Evolutionary conservation across 768 basidiomycete species (phyloP).

Genomic region (Pleurotus pulmonarius): DNA sequence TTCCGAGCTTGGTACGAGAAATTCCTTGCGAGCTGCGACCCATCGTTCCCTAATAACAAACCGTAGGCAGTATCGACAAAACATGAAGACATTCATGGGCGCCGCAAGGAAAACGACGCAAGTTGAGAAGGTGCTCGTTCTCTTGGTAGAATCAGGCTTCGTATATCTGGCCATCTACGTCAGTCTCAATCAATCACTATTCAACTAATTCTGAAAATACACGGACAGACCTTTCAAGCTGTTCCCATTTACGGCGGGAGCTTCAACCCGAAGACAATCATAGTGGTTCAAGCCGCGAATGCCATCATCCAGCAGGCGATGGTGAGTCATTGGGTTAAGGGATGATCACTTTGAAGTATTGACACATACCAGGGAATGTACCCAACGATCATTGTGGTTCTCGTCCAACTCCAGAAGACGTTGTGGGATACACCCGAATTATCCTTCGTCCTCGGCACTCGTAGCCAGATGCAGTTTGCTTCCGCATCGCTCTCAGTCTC

Average conservation of each 20-base stretch:
- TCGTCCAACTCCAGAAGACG: constrained; percentile 24
- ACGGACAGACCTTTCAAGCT: constrained; percentile 23
- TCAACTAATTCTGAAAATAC: neutral
- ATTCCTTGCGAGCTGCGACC: too few species aligned
- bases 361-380: constrained; percentile 22
- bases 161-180: constrained; percentile 25
- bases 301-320: constrained; percentile 26
- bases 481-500: neutral
- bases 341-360: neutral
- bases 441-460: neutral
- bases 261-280: constrained; percentile 15
- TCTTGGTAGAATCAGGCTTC: constrained; percentile 25
- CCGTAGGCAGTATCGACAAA: constrained; percentile 19
- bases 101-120: constrained; percentile 20
- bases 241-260: constrained; percentile 24
- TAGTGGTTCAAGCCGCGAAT: constrained; percentile 23
- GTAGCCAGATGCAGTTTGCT: neutral
- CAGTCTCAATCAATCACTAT: neutral
- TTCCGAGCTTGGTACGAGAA: constrained; percentile 20
- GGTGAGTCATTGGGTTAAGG: constrained; percentile 8
- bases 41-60: too few species aligned
- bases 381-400: constrained; percentile 24
- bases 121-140: constrained; percentile 22
- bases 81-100: constrained; percentile 20
- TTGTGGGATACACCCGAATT: constrained; percentile 22